Conservation (phyloP, 2,329 filamentous ascomycete genomes). For the Bertia moriformis region DNA sequence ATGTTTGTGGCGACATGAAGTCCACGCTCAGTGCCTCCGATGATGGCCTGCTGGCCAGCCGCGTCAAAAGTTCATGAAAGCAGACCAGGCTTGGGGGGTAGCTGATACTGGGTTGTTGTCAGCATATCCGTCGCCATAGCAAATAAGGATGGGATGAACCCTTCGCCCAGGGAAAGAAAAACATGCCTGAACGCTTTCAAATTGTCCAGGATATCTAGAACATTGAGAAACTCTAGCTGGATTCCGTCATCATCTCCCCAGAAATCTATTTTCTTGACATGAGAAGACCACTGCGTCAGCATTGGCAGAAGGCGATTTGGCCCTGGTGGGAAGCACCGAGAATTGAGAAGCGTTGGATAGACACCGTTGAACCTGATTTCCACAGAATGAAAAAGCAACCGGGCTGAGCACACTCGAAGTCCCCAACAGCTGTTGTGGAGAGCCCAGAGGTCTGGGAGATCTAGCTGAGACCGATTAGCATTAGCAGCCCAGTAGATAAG, state of each 20-base stretch:
- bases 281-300: not conserved
- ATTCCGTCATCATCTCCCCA: not conserved
- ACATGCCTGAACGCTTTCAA: not conserved
- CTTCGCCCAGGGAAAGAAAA: not conserved
- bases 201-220: not conserved
- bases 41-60: not conserved
- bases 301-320: not conserved
- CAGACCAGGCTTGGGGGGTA: not conserved
- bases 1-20: not conserved
- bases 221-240: not conserved
- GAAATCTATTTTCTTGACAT: not conserved
- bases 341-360: not conserved
- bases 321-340: too few relatives aligned
- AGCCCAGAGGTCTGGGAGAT: not conserved
- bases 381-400: not conserved
- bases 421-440: not conserved
- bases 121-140: too few relatives aligned
- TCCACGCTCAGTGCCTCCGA: not conserved
- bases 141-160: too few relatives aligned
- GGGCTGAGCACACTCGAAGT: not conserved
- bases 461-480: not conserved
- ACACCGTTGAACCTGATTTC: not conserved
- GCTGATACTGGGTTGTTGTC: not conserved
- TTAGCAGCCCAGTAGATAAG: not conserved
- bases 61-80: not conserved